Percentiles rank a stretch among this genome's conserved stretches.
phyloP scores from a whole-genome alignment of 768 basidiomycete species.

The Termitomyces sp. region DNA sequence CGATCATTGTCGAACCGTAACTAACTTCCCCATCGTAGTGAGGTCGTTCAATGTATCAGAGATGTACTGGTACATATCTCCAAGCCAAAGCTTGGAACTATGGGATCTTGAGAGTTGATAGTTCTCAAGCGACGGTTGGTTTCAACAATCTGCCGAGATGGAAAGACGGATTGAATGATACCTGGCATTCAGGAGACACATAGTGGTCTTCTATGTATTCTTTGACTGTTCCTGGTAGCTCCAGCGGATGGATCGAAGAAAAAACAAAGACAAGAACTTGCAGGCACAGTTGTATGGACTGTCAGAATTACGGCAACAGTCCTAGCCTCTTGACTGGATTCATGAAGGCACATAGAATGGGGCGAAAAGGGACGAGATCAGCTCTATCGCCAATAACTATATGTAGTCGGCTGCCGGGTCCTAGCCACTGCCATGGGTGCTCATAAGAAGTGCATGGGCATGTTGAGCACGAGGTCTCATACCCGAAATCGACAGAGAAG shows the following conservation, averaged over 20 bases:
- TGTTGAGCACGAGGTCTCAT: background rate
- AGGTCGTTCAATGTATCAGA: background rate
- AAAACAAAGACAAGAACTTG: background rate
- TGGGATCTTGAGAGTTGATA: background rate
- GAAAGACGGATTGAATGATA: conserved; percentile 7
- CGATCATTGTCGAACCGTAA: background rate
- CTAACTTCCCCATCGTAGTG: background rate
- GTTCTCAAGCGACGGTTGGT: background rate
- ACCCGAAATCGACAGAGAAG: background rate
- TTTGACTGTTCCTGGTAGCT: background rate
- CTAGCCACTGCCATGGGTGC: background rate
- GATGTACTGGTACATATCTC: background rate
- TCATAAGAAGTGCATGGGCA: background rate
- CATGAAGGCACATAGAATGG: background rate
- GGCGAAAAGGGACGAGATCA: background rate
- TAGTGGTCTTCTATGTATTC: background rate
- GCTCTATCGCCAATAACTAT: background rate
- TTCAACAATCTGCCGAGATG: background rate
- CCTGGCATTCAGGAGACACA: background rate
- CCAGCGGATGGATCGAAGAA: background rate
- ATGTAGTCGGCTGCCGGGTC: background rate
- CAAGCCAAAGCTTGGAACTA: background rate
- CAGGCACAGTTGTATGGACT: background rate
- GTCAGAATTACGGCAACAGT: conserved; percentile 4
- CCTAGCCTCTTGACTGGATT: background rate